Evolutionary conservation across 257 asterid genomes (phyloP).

Genomic region (Catharanthus roseus): DNA sequence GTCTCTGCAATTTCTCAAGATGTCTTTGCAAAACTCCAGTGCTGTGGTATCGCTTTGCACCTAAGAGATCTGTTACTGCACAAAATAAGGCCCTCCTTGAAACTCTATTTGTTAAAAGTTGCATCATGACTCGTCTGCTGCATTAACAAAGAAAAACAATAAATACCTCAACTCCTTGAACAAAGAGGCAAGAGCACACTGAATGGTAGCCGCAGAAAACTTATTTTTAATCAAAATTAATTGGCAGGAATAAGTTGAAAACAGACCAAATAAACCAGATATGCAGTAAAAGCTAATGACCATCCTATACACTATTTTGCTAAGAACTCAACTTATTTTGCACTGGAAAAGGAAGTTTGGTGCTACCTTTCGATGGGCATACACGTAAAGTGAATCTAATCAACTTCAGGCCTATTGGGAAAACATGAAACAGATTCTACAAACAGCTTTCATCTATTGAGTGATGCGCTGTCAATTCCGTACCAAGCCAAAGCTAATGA

Average conservation of each 20-base stretch:
- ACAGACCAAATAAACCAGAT: background rate
- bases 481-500: background rate
- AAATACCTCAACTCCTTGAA: background rate
- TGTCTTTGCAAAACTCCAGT: constrained; percentile 27
- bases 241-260: background rate
- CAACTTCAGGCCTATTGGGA: background rate
- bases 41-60: constrained; percentile 22
- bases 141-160: constrained; percentile 2
- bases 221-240: background rate
- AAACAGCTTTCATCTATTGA: background rate
- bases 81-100: constrained; percentile 9
- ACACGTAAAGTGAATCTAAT: background rate
- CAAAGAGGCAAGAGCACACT: background rate
- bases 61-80: constrained; percentile 14
- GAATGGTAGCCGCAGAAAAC: background rate
- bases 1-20: constrained; percentile 26
- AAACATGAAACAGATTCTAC: background rate
- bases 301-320: background rate
- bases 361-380: background rate
- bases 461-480: background rate
- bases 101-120: constrained; percentile 14
- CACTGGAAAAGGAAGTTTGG: background rate
- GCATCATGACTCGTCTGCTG: constrained; percentile 27
- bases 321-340: background rate
- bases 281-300: background rate